These are phyloP conservation scores for Globisporangium rhizosaccharum DNA, from an alignment of 352 stramenopile species.

Conservation along the genomic window DNA sequence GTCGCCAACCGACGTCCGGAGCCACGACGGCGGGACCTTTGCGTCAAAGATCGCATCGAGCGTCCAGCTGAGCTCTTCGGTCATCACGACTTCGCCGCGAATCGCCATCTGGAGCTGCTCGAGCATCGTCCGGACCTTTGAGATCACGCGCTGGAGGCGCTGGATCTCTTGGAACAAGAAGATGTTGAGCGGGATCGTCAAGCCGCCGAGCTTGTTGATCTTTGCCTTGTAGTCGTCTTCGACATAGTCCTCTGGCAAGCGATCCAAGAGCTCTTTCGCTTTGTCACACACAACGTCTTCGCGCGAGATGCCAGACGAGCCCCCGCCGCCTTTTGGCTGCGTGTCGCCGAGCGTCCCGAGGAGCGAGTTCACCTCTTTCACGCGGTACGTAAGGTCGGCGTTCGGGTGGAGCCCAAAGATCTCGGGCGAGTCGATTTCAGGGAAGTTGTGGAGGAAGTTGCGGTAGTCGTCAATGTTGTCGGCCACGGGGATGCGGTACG, in stretches of 20 bases:
- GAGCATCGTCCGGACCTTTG: slow-evolving; percentile 94
- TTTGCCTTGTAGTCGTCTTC: slow-evolving; percentile 98
- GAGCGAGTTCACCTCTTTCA: slow-evolving; percentile 95
- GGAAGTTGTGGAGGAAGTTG: slow-evolving; percentile 93
- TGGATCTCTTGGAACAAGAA: slow-evolving; percentile 99
- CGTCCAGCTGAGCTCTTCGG: slow-evolving; percentile 92
- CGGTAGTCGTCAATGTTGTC: slow-evolving; percentile 94
- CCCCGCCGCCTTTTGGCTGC: slow-evolving; percentile 93
- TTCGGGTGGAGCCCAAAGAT: slow-evolving; percentile 99
- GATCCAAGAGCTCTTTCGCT: slow-evolving; percentile 90
- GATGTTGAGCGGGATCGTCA: slow-evolving; percentile 97
- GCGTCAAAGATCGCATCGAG: slow-evolving; percentile 96
- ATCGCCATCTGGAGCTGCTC: slow-evolving; percentile 96
- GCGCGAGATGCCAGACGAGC: slow-evolving; percentile 82
- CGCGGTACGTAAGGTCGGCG: slow-evolving; percentile 96
- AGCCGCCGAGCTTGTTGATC: slow-evolving; percentile 94
- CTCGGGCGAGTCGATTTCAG: slow-evolving; percentile 97
- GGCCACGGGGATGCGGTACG: slow-evolving; percentile 92
- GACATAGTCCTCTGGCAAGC: slow-evolving; percentile 95
- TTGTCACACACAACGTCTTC: slow-evolving; percentile 97
- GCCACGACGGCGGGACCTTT: slow-evolving; percentile 92
- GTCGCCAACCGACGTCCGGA: slow-evolving; percentile 95
- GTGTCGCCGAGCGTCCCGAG: slow-evolving; percentile 94
- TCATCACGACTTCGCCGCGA: slow-evolving; percentile 98
- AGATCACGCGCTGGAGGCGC: slow-evolving; percentile 93